Percentiles rank a stretch among this genome's conserved stretches.
phyloP scores from a whole-genome alignment of 1,284 basidiomycete species.

The Stereum hirsutum region DNA sequence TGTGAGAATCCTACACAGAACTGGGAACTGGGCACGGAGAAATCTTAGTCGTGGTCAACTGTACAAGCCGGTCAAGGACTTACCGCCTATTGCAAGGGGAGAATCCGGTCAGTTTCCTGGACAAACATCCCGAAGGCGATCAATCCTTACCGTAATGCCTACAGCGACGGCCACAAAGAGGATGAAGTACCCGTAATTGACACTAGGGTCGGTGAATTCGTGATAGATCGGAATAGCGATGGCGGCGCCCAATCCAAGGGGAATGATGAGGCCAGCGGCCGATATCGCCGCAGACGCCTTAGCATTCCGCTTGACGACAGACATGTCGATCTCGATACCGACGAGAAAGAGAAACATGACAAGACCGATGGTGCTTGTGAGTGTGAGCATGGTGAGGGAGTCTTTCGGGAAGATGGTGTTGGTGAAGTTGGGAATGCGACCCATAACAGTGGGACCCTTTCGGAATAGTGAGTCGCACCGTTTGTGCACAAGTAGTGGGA shows the following conservation, averaged over 20 bases:
- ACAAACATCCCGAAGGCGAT: too few relatives aligned
- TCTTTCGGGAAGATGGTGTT: constrained; percentile 65
- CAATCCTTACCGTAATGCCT: constrained; percentile 58
- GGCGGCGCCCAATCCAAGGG: constrained; percentile 60
- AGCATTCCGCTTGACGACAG: constrained; percentile 42
- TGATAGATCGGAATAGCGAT: constrained; percentile 57
- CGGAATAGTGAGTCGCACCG: too few relatives aligned
- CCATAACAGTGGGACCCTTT: constrained; percentile 72
- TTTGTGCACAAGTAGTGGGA: too few relatives aligned
- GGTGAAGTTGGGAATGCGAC: constrained; percentile 68
- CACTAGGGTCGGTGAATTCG: constrained; percentile 40
- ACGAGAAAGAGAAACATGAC: constrained; percentile 88
- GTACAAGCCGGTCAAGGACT: too few relatives aligned
- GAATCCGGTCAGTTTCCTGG: too few relatives aligned
- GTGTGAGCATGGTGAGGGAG: constrained; percentile 67
- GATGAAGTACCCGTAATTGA: constrained; percentile 59
- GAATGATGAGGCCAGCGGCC: constrained; percentile 47
- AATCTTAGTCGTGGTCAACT: too few relatives aligned
- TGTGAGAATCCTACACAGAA: constrained; percentile 55
- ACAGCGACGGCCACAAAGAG: constrained; percentile 63
- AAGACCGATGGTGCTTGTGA: constrained; percentile 84
- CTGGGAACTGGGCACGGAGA: too few relatives aligned
- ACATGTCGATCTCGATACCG: constrained; percentile 81
- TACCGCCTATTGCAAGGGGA: too few relatives aligned
- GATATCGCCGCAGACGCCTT: constrained; percentile 38